These are phyloP conservation scores for Acer yangbiense DNA, from an alignment of 345 rosid species.

Conservation along the genomic window DNA sequence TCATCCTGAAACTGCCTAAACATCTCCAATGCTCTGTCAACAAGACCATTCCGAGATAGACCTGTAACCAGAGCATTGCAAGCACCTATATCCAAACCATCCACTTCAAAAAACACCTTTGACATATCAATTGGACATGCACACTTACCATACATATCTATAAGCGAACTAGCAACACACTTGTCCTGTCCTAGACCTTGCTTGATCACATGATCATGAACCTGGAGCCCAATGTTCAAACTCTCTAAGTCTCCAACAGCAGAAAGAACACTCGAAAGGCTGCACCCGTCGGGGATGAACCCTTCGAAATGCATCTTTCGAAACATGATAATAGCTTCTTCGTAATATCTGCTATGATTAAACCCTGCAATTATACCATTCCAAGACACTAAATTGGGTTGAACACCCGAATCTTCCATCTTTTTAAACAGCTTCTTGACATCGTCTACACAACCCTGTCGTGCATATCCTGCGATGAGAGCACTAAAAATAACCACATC, in stretches of 20 bases:
- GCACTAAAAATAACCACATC: conserved; percentile 35
- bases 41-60: conserved; percentile 36
- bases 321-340: conserved; percentile 28
- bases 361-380: conserved; percentile 39
- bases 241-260: conserved; percentile 32
- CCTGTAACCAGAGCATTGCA: conserved; percentile 39
- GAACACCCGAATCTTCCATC: conserved; percentile 16
- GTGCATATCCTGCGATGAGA: conserved; percentile 32
- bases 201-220: conserved; percentile 33
- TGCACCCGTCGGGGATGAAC: conserved; percentile 31
- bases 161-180: conserved; percentile 31
- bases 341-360: conserved; percentile 26
- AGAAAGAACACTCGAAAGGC: conserved; percentile 37
- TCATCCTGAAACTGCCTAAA: conserved; percentile 25
- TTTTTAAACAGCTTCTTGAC: conserved; percentile 18
- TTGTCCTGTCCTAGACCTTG: conserved; percentile 27
- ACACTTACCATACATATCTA: conserved; percentile 44
- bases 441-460: conserved; percentile 28
- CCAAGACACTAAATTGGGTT: conserved; percentile 37
- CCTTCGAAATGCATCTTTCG: conserved; percentile 31
- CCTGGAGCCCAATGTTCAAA: conserved; percentile 29
- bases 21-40: conserved; percentile 32
- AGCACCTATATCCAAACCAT: conserved; percentile 27
- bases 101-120: conserved; percentile 31
- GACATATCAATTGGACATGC: conserved; percentile 28